Conservation (phyloP, 2,329 filamentous ascomycete species). For the Penicillium sp. region DNA sequence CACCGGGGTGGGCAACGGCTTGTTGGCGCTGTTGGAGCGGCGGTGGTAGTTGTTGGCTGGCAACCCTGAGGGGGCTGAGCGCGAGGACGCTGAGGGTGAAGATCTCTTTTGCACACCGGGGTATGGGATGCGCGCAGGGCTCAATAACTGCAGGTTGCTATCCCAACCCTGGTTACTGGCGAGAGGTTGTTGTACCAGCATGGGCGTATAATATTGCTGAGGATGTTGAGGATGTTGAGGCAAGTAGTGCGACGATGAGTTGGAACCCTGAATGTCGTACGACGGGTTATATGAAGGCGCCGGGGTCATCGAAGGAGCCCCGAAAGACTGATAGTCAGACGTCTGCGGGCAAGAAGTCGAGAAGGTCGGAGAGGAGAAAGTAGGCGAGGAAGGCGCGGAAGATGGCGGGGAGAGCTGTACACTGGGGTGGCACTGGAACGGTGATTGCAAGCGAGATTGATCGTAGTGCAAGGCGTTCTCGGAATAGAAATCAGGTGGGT, state of each 20-base stretch:
- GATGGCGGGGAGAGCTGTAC: slow-evolving; percentile 30
- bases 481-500: slow-evolving; percentile 25
- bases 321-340: slow-evolving; percentile 25
- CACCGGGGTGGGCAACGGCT: slow-evolving; percentile 49
- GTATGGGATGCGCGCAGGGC: slow-evolving; percentile 29
- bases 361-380: slow-evolving; percentile 27
- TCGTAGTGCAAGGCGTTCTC: slow-evolving; percentile 23
- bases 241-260: slow-evolving; percentile 28
- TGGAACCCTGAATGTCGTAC: slow-evolving; percentile 27
- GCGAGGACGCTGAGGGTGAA: slow-evolving; percentile 40
- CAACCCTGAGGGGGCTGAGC: slow-evolving; percentile 28
- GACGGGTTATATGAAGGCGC: slow-evolving; percentile 33
- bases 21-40: slow-evolving; percentile 36
- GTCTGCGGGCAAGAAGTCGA: slow-evolving; percentile 22
- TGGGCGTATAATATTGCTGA: slow-evolving; percentile 27
- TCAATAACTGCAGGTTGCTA: slow-evolving; percentile 30
- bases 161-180: slow-evolving; percentile 31
- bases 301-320: slow-evolving; percentile 36
- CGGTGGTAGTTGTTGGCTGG: slow-evolving; percentile 30
- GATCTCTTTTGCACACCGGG: slow-evolving; percentile 32
- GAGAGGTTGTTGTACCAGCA: slow-evolving; percentile 35
- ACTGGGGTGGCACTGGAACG: slow-evolving; percentile 30
- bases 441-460: slow-evolving; percentile 25
- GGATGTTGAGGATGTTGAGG: slow-evolving; percentile 25
- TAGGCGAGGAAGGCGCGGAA: slow-evolving; percentile 30